phyloP scores from a whole-genome alignment of 768 basidiomycete genomes.

The Galerina marginata region DNA sequence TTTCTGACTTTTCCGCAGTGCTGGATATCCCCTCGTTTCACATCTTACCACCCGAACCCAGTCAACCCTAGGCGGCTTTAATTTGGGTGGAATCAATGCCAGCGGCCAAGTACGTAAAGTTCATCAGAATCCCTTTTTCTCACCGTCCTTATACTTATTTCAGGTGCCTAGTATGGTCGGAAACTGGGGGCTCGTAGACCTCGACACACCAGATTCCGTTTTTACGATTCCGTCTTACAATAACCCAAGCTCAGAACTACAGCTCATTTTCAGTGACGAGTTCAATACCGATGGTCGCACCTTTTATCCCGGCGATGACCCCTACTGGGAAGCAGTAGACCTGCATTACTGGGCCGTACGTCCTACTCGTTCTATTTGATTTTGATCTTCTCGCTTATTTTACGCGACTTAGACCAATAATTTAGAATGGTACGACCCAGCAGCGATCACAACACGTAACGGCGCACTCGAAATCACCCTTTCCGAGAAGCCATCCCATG shows the following conservation, averaged over 20 bases:
- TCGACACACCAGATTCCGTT: constrained; percentile 70
- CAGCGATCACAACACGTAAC: constrained; percentile 70
- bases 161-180: constrained; percentile 65
- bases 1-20: constrained; percentile 40
- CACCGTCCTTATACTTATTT: neutral
- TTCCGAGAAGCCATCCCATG: constrained; percentile 66
- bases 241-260: constrained; percentile 57
- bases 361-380: constrained; percentile 2
- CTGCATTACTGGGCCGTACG: constrained; percentile 78
- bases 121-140: neutral
- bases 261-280: constrained; percentile 88
- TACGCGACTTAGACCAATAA: constrained; percentile 58
- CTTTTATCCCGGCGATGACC: constrained; percentile 89
- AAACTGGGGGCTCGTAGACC: constrained; percentile 77
- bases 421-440: constrained; percentile 91
- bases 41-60: constrained; percentile 53
- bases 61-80: constrained; percentile 66
- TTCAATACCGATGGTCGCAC: constrained; percentile 81
- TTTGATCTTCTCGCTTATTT: neutral
- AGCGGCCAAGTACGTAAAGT: constrained; percentile 62
- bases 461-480: constrained; percentile 83
- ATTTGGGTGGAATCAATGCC: constrained; percentile 78
- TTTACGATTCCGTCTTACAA: constrained; percentile 57
- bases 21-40: constrained; percentile 66
- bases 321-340: constrained; percentile 87